Evolutionary conservation across 208 protist genomes (phyloP).

Genomic region (Borovskyia barvae): DNA sequence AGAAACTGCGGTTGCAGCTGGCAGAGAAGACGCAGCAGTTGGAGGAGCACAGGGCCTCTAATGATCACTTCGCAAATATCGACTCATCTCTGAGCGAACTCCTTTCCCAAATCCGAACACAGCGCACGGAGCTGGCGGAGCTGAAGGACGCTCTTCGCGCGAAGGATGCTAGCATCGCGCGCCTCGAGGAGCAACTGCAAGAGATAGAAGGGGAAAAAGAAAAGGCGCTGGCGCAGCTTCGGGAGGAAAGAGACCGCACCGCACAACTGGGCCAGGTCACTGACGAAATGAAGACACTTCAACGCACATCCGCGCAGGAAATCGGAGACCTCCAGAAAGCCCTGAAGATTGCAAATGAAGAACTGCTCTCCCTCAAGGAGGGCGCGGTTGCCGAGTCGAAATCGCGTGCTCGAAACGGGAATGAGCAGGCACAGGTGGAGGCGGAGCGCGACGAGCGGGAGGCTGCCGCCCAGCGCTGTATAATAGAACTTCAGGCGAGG

Average conservation of each 20-base stretch:
- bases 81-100: slow-evolving; percentile 34
- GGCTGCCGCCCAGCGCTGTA: slow-evolving; percentile 12
- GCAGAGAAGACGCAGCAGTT: slow-evolving; percentile 49
- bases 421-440: slow-evolving; percentile 25
- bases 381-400: slow-evolving; percentile 18
- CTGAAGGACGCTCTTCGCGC: slow-evolving; percentile 22
- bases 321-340: slow-evolving; percentile 3
- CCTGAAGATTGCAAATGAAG: slow-evolving; percentile 5
- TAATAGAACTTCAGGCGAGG: slow-evolving; percentile 12
- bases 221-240: neutral
- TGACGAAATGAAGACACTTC: slow-evolving; percentile 12
- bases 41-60: slow-evolving; percentile 24
- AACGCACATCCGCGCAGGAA: slow-evolving; percentile 2
- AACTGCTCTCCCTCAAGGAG: slow-evolving; percentile 22
- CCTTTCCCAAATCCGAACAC: slow-evolving; percentile 25
- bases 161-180: slow-evolving; percentile 29
- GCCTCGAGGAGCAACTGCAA: slow-evolving; percentile 21
- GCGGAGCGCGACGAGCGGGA: slow-evolving; percentile 17
- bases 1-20: slow-evolving; percentile 29
- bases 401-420: slow-evolving; percentile 1
- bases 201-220: slow-evolving; percentile 5
- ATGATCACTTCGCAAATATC: slow-evolving; percentile 49
- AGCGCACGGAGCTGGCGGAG: slow-evolving; percentile 33
- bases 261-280: slow-evolving; percentile 12
- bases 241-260: neutral